A percentile compares a stretch with the other conserved stretches of the same genome.
Evolutionary conservation across 1,139 yeast species (phyloP).

Genomic region (Hansenula lynferdii): DNA sequence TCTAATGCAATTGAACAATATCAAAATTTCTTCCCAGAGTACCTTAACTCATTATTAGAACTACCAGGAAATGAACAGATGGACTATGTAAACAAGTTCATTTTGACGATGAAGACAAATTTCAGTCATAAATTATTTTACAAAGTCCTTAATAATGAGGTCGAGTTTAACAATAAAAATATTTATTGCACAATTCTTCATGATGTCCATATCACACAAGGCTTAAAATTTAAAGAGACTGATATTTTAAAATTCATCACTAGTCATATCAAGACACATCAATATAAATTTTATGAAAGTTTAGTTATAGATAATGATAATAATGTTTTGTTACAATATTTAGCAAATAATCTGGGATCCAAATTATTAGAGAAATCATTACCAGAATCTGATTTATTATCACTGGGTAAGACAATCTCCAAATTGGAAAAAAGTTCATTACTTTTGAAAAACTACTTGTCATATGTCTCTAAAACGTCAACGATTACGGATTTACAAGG

Average conservation of each 20-base stretch:
- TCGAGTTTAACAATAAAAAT: slow-evolving; percentile 7
- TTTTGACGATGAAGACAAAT: slow-evolving; percentile 12
- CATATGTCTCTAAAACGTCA: background rate
- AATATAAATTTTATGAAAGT: slow-evolving; percentile 12
- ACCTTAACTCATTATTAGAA: background rate
- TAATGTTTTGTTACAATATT: slow-evolving; percentile 6
- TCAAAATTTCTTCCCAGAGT: background rate
- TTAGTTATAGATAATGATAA: background rate
- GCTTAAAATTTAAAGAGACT: slow-evolving; percentile 5
- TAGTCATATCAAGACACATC: slow-evolving; percentile 10
- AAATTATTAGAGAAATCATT: slow-evolving; percentile 11
- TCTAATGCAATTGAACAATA: background rate
- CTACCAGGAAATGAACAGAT: slow-evolving; percentile 1
- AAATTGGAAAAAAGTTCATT: background rate
- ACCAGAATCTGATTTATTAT: slow-evolving; percentile 5
- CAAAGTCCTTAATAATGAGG: slow-evolving; percentile 2
- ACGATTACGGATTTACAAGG: background rate
- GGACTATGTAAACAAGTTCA: slow-evolving; percentile 14
- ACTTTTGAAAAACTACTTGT: background rate
- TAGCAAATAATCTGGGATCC: slow-evolving; percentile 19
- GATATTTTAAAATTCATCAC: slow-evolving; percentile 16
- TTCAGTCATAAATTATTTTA: slow-evolving; percentile 10
- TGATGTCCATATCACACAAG: background rate
- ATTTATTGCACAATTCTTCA: slow-evolving; percentile 9
- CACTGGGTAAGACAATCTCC: slow-evolving; percentile 5